These are phyloP conservation scores for Anthoceros angustus DNA, from an alignment of 225 moss, liverwort and hornwort genomes.

Conservation along the genomic window DNA sequence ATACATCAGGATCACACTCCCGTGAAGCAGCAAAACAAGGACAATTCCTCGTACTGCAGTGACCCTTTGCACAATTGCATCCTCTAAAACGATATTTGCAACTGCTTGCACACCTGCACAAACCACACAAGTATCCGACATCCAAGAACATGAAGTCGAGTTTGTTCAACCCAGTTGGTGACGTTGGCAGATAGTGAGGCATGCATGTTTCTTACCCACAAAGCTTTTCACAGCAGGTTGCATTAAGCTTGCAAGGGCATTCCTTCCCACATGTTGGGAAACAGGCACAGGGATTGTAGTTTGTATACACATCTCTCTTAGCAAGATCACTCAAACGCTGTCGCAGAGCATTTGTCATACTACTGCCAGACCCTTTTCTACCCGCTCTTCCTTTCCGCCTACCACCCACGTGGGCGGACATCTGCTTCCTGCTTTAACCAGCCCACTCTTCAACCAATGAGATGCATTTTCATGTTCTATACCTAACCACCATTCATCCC, in stretches of 20 bases:
- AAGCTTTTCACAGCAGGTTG: slow-evolving; percentile 95
- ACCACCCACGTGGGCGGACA: neutral
- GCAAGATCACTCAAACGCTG: neutral
- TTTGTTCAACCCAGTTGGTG: neutral
- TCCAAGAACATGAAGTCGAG: neutral
- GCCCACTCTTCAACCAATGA: no score
- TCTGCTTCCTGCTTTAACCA: neutral
- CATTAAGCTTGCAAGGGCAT: slow-evolving; percentile 90
- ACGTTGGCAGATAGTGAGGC: neutral
- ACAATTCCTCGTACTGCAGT: slow-evolving; percentile 96
- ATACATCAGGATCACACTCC: slow-evolving; percentile 98
- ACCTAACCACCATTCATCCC: no score
- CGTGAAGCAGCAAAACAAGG: slow-evolving; percentile 96
- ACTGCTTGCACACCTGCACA: slow-evolving; percentile 67
- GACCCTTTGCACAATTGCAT: slow-evolving; percentile 98
- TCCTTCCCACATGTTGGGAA: slow-evolving; percentile 82
- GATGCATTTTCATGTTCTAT: no score
- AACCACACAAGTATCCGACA: neutral
- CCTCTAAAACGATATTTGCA: slow-evolving; percentile 99
- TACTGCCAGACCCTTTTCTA: slow-evolving; percentile 3
- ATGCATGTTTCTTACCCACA: slow-evolving; percentile 54
- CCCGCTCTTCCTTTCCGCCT: neutral
- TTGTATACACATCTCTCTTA: slow-evolving; percentile 73
- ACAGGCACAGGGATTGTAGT: slow-evolving; percentile 94
- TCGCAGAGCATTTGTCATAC: slow-evolving; percentile 52